Conservation (phyloP, 768 basidiomycete species). For the Podaxis pistillaris region DNA sequence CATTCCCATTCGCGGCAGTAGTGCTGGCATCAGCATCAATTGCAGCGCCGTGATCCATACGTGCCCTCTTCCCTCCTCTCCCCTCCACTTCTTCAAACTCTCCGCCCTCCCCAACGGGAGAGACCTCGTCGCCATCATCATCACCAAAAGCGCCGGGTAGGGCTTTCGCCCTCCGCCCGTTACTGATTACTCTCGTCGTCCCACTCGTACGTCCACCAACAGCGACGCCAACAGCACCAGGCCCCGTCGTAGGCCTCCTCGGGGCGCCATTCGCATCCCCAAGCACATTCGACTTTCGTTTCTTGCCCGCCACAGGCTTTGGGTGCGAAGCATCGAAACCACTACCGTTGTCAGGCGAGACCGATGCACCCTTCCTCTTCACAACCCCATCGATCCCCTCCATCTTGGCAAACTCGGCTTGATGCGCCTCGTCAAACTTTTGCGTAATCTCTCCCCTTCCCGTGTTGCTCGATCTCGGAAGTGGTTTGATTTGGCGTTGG, state of each 20-base stretch:
- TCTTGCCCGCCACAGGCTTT: constrained; percentile 32
- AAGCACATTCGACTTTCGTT: constrained; percentile 54
- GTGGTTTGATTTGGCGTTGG: constrained; percentile 28
- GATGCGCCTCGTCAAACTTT: constrained; percentile 60
- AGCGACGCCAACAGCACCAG: constrained; percentile 21
- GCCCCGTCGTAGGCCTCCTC: constrained; percentile 18
- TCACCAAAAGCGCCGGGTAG: constrained; percentile 61
- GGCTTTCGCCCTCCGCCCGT: constrained; percentile 39
- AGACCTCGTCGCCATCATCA: constrained; percentile 46
- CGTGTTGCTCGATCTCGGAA: constrained; percentile 23
- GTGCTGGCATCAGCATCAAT: constrained; percentile 18
- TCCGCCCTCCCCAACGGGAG: constrained; percentile 21
- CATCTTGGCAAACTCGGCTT: constrained; percentile 72
- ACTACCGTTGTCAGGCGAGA: neutral
- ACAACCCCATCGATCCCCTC: constrained; percentile 59
- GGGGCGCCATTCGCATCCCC: constrained; percentile 19
- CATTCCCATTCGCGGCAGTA: constrained; percentile 26
- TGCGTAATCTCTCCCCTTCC: constrained; percentile 29
- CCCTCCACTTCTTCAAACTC: constrained; percentile 24
- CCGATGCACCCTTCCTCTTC: constrained; percentile 24
- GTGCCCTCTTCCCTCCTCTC: constrained; percentile 32
- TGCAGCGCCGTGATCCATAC: constrained; percentile 33
- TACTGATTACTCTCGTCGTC: constrained; percentile 45
- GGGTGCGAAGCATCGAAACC: neutral
- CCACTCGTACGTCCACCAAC: constrained; percentile 33